These are phyloP conservation scores for Sporothrix protearum DNA, from an alignment of 2,329 filamentous ascomycete species.

Conservation along the genomic window DNA sequence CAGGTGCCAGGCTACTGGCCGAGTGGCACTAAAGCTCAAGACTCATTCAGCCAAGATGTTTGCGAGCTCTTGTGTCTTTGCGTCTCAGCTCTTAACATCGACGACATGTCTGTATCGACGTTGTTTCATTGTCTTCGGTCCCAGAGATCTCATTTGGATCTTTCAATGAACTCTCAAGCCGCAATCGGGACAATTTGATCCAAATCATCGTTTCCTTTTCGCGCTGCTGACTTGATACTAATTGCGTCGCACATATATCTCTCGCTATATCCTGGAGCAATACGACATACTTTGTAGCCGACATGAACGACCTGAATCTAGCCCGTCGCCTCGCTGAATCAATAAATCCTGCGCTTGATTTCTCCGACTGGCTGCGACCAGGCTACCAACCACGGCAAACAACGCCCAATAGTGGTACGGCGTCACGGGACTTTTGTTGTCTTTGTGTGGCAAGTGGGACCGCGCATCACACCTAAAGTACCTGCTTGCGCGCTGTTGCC, in stretches of 20 bases:
- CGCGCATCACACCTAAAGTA: conserved; percentile 22
- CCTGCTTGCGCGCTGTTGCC: conserved; percentile 24
- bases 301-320: not conserved
- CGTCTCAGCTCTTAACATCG: not conserved
- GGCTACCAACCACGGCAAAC: not conserved
- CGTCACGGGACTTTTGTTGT: conserved; percentile 14
- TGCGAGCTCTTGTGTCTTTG: not conserved
- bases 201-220: not conserved
- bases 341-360: conserved; percentile 2
- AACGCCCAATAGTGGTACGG: not conserved
- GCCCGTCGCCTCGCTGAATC: not conserved
- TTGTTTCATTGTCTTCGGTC: too few species aligned
- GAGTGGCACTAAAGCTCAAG: not conserved
- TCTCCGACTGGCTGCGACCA: conserved; percentile 7
- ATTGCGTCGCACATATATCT: conserved; percentile 6
- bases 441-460: conserved; percentile 12
- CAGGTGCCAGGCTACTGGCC: conserved; percentile 12
- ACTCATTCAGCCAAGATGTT: not conserved
- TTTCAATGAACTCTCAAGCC: not conserved
- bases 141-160: not conserved
- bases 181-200: not conserved
- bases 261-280: not conserved
- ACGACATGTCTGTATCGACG: not conserved
- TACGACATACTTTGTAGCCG: not conserved
- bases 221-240: not conserved